These are phyloP conservation scores for Paratrypanosoma confusum DNA, from an alignment of 208 protist species.

Conservation along the genomic window DNA sequence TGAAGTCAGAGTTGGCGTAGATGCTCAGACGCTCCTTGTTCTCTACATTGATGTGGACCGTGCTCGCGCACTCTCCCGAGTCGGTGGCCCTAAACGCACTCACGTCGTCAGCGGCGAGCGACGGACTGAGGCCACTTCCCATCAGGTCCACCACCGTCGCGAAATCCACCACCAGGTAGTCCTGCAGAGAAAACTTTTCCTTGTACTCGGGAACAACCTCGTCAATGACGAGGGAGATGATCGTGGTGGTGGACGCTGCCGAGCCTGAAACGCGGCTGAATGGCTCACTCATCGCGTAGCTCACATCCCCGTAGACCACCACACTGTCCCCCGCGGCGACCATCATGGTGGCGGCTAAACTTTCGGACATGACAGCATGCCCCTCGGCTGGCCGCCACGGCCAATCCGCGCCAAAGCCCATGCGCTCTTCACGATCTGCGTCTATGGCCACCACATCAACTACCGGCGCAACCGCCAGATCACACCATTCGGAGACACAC, in stretches of 20 bases:
- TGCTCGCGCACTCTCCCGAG: conserved; percentile 16
- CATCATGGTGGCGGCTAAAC: conserved; percentile 4
- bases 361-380: conserved; percentile 8
- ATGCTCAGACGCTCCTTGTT: conserved; percentile 7
- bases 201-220: conserved; percentile 10
- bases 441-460: conserved; percentile 6
- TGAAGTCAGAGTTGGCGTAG: conserved; percentile 35
- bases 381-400: conserved; percentile 1
- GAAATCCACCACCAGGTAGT: conserved; percentile 22
- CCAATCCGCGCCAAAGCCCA: conserved; percentile 18
- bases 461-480: neutral
- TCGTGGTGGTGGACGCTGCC: neutral
- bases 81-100: conserved; percentile 1
- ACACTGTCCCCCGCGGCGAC: conserved; percentile 20
- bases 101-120: conserved; percentile 5
- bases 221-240: conserved; percentile 14
- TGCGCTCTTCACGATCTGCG: conserved; percentile 9
- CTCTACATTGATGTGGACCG: conserved; percentile 35
- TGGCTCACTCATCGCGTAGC: conserved; percentile 6
- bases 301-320: conserved; percentile 9
- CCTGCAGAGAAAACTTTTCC: conserved; percentile 15
- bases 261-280: conserved; percentile 1
- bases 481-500: conserved; percentile 4
- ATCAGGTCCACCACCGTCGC: conserved; percentile 11
- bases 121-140: conserved; percentile 15